Base-by-base conservation (phyloP, 352 stramenopile species). In the Pythium vanterpoolii region DNA sequence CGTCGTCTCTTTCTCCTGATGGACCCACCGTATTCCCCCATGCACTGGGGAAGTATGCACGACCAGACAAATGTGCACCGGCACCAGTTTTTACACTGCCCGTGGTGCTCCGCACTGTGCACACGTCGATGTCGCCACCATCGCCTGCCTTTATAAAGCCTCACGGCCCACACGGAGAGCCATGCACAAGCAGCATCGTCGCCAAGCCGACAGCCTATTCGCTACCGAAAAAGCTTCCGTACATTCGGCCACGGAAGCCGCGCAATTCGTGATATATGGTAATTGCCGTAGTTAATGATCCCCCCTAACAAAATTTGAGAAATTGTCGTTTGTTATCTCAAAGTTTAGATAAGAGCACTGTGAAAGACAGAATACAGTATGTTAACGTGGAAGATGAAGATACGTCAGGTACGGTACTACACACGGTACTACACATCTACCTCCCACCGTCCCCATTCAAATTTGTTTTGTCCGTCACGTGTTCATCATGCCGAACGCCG, bases 401-500 rank as follows among this genome's bases (percentile, higher is more conserved):
- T 60, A 10, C 45, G 53, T 60, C 14, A 1, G 18, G 13, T 52
- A 60, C 53, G 42, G 53, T 60, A 60, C 53, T 3, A 38, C 46
- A 26, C 18, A 8, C 31, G 18, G 8, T 33, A 30, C 7, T 11
- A 30, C 16, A 34, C n/a, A 46, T 44, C 24, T 28, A 24, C 34
- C 51, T 1, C 16, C 24, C 38, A 59, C 31, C 26, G 11, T 21
- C 39, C 16, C 21, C 11, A 45, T 19, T 34, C n/a, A n/a, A n/a
- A n/a, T n/a, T n/a, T n/a, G n/a, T n/a, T n/a, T n/a, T n/a, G n/a
- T n/a, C n/a, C n/a, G n/a, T n/a, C 5, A 27, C 2, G 18, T 26
- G 24, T 24, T 36, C 14, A 66, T 31, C 44, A 90, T 90, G 81
- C 66, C 75, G 45, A 89, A 87, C 72, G 64, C 81, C 67, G 77